phyloP scores from a whole-genome alignment of 129 eudicot species.

The Rutidosis leptorrhynchoides region DNA sequence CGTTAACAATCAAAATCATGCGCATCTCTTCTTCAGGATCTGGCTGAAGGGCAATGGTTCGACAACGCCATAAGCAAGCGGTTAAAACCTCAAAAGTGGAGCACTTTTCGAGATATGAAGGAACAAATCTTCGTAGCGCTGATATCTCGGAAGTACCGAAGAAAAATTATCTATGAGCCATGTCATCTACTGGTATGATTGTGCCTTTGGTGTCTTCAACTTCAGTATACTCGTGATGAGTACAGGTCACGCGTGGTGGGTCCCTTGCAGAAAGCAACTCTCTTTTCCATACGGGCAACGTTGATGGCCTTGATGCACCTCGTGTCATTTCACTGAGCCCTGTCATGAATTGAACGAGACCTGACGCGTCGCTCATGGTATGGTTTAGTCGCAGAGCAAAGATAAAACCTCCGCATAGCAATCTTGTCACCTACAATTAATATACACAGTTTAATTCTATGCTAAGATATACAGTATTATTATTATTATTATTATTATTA shows the following conservation, averaged over 20 bases:
- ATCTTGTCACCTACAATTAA: slow-evolving; percentile 40
- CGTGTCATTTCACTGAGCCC: slow-evolving; percentile 63
- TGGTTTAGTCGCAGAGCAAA: slow-evolving; percentile 67
- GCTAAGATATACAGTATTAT: no score
- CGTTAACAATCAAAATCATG: slow-evolving; percentile 48
- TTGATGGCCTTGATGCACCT: slow-evolving; percentile 50
- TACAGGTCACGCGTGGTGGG: slow-evolving; percentile 55
- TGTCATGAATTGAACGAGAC: slow-evolving; percentile 56
- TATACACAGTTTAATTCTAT: background rate
- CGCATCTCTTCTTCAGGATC: slow-evolving; percentile 62
- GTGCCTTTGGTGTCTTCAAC: slow-evolving; percentile 60
- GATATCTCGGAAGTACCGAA: slow-evolving; percentile 59
- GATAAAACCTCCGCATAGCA: slow-evolving; percentile 70
- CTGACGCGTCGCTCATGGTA: slow-evolving; percentile 69
- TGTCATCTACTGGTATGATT: slow-evolving; percentile 53
- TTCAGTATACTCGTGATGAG: slow-evolving; percentile 52
- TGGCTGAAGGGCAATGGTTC: slow-evolving; percentile 53
- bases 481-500: no score
- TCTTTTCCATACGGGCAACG: slow-evolving; percentile 60
- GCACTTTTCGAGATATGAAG: slow-evolving; percentile 35
- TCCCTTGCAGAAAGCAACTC: slow-evolving; percentile 48
- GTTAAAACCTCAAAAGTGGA: slow-evolving; percentile 59
- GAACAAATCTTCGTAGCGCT: slow-evolving; percentile 47
- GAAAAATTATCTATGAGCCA: slow-evolving; percentile 71
- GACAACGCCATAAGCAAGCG: slow-evolving; percentile 72